phyloP scores from a whole-genome alignment of 208 protist species.

The Polymyxa betae region DNA sequence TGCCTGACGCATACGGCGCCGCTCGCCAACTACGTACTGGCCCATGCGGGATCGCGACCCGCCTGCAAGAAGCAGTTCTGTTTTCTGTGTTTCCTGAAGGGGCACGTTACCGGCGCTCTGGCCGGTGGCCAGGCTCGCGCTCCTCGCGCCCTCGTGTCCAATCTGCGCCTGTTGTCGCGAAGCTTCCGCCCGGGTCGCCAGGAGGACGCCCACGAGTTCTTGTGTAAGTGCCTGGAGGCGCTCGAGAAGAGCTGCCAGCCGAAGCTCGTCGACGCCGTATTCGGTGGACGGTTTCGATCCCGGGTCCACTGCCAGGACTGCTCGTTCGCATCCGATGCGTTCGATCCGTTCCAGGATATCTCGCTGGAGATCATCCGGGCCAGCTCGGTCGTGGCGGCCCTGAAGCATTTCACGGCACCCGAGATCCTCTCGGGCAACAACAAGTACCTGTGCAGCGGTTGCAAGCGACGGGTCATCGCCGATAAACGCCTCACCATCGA shows the following conservation, averaged over 20 bases:
- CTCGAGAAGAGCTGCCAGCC: slow-evolving; percentile 68
- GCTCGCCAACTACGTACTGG: slow-evolving; percentile 72
- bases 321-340: slow-evolving; percentile 74
- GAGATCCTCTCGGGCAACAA: slow-evolving; percentile 77
- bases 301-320: slow-evolving; percentile 74
- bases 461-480: slow-evolving; percentile 67
- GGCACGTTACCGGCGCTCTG: background rate
- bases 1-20: slow-evolving; percentile 78
- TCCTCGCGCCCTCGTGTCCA: background rate
- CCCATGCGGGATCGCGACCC: slow-evolving; percentile 48
- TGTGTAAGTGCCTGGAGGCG: slow-evolving; percentile 74
- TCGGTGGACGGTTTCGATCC: slow-evolving; percentile 45
- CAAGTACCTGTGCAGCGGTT: slow-evolving; percentile 75
- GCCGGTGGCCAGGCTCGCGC: background rate
- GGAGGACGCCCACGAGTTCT: slow-evolving; percentile 84
- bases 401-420: slow-evolving; percentile 71
- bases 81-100: background rate
- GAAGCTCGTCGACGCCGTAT: slow-evolving; percentile 49
- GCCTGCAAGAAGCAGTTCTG: background rate
- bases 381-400: slow-evolving; percentile 64
- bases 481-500: slow-evolving; percentile 75
- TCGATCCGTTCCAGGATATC: slow-evolving; percentile 79
- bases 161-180: slow-evolving; percentile 63
- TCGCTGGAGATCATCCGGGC: slow-evolving; percentile 73
- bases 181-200: slow-evolving; percentile 75